A percentile compares a stretch with the other conserved stretches of the same genome.
Conservation (phyloP, 495 filamentous ascomycete genomes). For the Neurospora sp. region DNA sequence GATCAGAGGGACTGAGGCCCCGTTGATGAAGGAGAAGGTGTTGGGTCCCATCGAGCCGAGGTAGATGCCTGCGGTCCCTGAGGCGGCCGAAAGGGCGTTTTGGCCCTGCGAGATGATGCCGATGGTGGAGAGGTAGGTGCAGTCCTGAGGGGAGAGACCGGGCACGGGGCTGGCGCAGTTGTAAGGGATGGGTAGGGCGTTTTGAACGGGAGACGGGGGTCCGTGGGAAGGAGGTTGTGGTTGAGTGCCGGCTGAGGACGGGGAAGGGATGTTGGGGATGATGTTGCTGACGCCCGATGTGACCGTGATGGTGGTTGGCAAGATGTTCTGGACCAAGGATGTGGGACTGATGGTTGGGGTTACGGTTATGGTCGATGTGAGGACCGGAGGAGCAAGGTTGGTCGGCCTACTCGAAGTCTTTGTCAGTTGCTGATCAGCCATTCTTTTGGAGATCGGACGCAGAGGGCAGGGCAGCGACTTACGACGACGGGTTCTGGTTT, state of each 20-base stretch:
- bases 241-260: background rate
- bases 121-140: slow-evolving; percentile 17
- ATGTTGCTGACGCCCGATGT: background rate
- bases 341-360: background rate
- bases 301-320: background rate
- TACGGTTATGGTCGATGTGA: background rate
- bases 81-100: slow-evolving; percentile 10
- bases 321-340: background rate
- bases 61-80: slow-evolving; percentile 12
- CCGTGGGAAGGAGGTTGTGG: background rate
- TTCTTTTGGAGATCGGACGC: background rate
- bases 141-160: slow-evolving; percentile 16
- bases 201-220: background rate
- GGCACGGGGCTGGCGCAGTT: slow-evolving; percentile 4
- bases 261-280: background rate
- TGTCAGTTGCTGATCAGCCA: background rate
- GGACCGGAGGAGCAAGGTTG: background rate
- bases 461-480: background rate
- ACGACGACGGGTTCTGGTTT: background rate
- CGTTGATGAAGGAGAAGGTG: slow-evolving; percentile 20
- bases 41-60: slow-evolving; percentile 18
- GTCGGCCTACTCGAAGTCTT: background rate
- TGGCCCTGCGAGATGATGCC: slow-evolving; percentile 18
- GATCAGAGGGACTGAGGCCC: slow-evolving; percentile 12
- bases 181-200: background rate